phyloP scores from a whole-genome alignment of 2,329 filamentous ascomycete genomes.

The Bipolaris sorokiniana region DNA sequence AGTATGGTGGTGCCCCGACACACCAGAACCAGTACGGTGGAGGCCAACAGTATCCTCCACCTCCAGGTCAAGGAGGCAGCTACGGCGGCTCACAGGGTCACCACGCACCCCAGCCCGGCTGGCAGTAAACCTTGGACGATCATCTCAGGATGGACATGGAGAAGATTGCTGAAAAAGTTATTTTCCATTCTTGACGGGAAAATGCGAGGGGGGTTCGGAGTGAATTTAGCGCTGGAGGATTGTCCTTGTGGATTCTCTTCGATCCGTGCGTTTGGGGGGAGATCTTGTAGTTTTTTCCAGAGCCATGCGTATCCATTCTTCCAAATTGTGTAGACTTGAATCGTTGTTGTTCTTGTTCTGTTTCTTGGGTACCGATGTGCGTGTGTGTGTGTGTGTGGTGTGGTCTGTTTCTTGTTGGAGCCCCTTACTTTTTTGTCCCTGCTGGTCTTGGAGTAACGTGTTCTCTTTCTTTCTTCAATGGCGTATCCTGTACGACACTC shows the following conservation, averaged over 20 bases:
- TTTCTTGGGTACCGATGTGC: not conserved
- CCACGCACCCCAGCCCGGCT: constrained; percentile 33
- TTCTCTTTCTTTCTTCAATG: too few relatives aligned
- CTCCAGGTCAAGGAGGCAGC: constrained; percentile 18
- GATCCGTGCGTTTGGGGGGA: not conserved
- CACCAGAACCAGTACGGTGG: constrained; percentile 22
- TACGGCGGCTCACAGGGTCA: constrained; percentile 18
- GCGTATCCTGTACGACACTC: not conserved
- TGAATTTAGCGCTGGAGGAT: not conserved
- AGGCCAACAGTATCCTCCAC: constrained; percentile 27
- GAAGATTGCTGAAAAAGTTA: not conserved
- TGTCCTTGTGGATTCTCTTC: not conserved
- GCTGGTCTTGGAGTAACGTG: too few relatives aligned
- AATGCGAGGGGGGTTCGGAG: not conserved
- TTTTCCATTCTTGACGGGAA: not conserved
- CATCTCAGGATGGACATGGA: not conserved
- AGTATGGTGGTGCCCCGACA: constrained; percentile 25
- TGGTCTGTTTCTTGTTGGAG: not conserved
- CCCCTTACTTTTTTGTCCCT: not conserved
- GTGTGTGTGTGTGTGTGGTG: not conserved
- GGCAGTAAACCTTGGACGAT: constrained; percentile 21
- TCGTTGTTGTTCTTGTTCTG: not conserved
- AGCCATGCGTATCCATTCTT: not conserved
- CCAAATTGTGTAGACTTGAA: not conserved
- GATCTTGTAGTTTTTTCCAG: not conserved